Evolutionary conservation across 495 filamentous ascomycete genomes (phyloP), one percentile per base, ranked within the genome.

Genomic region (Lasiosphaeria miniovina): DNA sequence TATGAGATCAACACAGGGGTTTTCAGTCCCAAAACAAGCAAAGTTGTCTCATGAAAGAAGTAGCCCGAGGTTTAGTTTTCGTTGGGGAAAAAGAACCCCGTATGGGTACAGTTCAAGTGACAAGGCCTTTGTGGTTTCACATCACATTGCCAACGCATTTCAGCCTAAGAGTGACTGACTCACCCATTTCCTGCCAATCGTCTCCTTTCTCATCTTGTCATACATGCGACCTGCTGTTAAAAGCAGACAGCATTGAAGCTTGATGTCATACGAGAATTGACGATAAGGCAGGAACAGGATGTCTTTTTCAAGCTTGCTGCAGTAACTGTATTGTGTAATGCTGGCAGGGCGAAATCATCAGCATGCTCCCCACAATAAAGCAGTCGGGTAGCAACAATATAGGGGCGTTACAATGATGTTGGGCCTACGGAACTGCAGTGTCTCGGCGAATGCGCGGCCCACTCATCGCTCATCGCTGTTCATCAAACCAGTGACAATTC

Each of bases 401-500:
- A 46, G 43, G 43, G 43, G 11, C 5, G 8, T 5, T 14, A 14
- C 12, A 46, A 46, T 46, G 6, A 11, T 5, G 12, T 46, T 41
- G 7, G 38, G 38, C 8, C 38, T 7, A 41, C 38, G 38, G 1
- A 41, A 41, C 38, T 41, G 38, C 38, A 41, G 7, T 46, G 43
- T 14, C 43, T 46, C 43, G 1, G 43, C 43, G 8, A 9, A 14
- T n/a, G 38, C 15, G 43, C 12, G 43, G 12, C 43, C 43, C 43
- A 46, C 43, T 46, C 12, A 41, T 41, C 24, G 2, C 8, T 41
- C 38, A 46, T n/a, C 11, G 15, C 15, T 46, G 43, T 4, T 46
- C 12, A 9, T 11, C 43, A 46, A 46, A 46, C 43, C 43, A 46
- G 43, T 46, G 43, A 46, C 43, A 46, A 14, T 46, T 46, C 43